A percentile compares a stretch with the other conserved stretches of the same genome.
Conservation (phyloP, 176 grass and related monocot species). For the Urochloa ruziziensis region DNA sequence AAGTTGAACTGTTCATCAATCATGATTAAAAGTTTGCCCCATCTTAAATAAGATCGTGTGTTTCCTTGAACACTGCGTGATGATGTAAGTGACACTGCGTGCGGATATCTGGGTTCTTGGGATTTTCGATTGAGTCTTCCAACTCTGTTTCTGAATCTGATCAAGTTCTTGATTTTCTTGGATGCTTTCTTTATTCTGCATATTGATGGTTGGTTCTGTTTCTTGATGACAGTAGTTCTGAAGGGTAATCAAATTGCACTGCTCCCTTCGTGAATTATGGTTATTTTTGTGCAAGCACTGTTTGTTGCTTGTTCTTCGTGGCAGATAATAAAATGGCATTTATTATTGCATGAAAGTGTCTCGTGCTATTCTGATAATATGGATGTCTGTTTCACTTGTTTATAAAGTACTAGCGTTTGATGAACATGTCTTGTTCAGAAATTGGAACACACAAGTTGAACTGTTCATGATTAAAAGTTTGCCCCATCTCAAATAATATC, state of each 20-base stretch:
- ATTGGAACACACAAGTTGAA: neutral
- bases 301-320: neutral
- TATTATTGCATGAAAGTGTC: constrained; percentile 15
- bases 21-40: neutral
- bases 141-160: constrained; percentile 26
- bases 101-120: constrained; percentile 21
- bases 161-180: constrained; percentile 4
- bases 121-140: constrained; percentile 2
- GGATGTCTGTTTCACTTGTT: neutral
- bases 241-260: neutral
- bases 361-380: neutral
- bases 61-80: too few relatives aligned
- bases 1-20: neutral
- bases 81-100: constrained; percentile 29
- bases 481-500: neutral
- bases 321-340: neutral
- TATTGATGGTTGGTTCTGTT: constrained; percentile 19
- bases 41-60: too few relatives aligned
- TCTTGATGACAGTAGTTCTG: neutral
- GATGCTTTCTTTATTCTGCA: neutral
- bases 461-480: neutral
- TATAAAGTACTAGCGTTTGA: constrained; percentile 3
- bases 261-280: neutral
- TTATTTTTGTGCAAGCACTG: constrained; percentile 1
- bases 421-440: neutral